Conservation (phyloP, 805 yeast species). For the Kodamaea restingae region DNA sequence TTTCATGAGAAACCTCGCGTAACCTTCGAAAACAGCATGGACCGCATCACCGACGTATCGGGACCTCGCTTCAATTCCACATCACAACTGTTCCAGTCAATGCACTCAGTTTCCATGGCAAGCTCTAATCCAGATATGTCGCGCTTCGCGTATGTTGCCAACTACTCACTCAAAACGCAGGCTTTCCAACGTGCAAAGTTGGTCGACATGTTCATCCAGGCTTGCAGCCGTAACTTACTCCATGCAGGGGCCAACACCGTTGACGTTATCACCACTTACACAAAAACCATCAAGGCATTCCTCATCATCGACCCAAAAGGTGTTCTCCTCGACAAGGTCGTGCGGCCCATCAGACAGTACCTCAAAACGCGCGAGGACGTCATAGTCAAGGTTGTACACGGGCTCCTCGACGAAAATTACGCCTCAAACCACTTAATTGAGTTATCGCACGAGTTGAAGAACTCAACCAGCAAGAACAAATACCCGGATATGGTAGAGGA, state of each 20-base stretch:
- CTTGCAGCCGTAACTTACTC: slow-evolving; percentile 47
- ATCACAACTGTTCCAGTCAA: slow-evolving; percentile 6
- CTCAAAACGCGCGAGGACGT: slow-evolving; percentile 73
- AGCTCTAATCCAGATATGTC: slow-evolving; percentile 4
- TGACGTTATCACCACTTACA: slow-evolving; percentile 65
- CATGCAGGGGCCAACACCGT: slow-evolving; percentile 82
- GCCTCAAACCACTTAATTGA: slow-evolving; percentile 44
- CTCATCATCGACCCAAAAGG: slow-evolving; percentile 82
- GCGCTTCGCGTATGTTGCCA: slow-evolving; percentile 14
- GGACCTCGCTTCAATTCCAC: slow-evolving; percentile 4
- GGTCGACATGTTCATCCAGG: slow-evolving; percentile 46
- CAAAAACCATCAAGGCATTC: slow-evolving; percentile 68
- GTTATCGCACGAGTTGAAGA: slow-evolving; percentile 50
- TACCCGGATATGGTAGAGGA: slow-evolving; percentile 19
- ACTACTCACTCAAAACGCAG: slow-evolving; percentile 20
- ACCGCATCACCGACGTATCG: not conserved
- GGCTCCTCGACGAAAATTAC: slow-evolving; percentile 50
- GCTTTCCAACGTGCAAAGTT: slow-evolving; percentile 47
- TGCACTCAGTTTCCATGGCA: slow-evolving; percentile 3
- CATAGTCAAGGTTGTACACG: slow-evolving; percentile 62
- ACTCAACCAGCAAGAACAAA: slow-evolving; percentile 8
- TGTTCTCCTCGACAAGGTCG: slow-evolving; percentile 71
- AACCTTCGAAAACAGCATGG: not conserved
- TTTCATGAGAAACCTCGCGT: not conserved
- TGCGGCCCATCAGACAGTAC: slow-evolving; percentile 69